phyloP scores from a whole-genome alignment of 2,329 filamentous ascomycete species.

The Fonsecaea multimorphosa region DNA sequence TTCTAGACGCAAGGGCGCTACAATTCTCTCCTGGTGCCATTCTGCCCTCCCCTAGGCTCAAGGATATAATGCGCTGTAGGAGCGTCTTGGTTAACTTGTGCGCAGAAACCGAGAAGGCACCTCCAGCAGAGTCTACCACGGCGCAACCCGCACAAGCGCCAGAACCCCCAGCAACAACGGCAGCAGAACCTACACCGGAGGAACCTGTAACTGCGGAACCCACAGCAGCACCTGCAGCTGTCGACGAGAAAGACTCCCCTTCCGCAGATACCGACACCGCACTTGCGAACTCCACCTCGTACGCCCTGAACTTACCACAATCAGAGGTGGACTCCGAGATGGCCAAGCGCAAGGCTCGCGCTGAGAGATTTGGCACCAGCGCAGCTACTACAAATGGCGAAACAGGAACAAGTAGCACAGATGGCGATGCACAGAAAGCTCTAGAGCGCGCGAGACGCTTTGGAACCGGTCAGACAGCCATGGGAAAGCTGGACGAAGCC shows the following conservation, averaged over 20 bases:
- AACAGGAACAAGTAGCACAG: slow-evolving; percentile 45
- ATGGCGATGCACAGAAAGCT: slow-evolving; percentile 52
- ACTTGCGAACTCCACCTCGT: slow-evolving; percentile 40
- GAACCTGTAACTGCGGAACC: slow-evolving; percentile 42
- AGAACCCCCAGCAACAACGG: slow-evolving; percentile 32
- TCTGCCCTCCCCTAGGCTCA: not conserved
- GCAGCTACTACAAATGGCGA: slow-evolving; percentile 40
- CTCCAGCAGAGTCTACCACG: slow-evolving; percentile 42
- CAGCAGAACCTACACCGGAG: slow-evolving; percentile 28
- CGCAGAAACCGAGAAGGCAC: slow-evolving; percentile 24
- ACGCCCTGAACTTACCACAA: slow-evolving; percentile 50
- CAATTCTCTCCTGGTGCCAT: not conserved
- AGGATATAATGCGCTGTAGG: not conserved
- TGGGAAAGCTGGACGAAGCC: slow-evolving; percentile 54
- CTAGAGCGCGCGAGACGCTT: slow-evolving; percentile 57
- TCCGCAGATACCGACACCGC: slow-evolving; percentile 33
- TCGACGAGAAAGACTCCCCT: slow-evolving; percentile 21
- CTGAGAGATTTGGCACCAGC: slow-evolving; percentile 53
- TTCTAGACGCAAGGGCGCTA: not conserved
- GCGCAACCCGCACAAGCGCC: slow-evolving; percentile 43
- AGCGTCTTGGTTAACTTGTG: not conserved
- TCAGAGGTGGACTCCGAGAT: slow-evolving; percentile 55
- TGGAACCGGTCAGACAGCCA: slow-evolving; percentile 42
- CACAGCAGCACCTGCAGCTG: slow-evolving; percentile 12
- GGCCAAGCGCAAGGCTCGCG: slow-evolving; percentile 56